Conservation (phyloP, 83 land plant species). For the Diphasiastrum complanatum region DNA sequence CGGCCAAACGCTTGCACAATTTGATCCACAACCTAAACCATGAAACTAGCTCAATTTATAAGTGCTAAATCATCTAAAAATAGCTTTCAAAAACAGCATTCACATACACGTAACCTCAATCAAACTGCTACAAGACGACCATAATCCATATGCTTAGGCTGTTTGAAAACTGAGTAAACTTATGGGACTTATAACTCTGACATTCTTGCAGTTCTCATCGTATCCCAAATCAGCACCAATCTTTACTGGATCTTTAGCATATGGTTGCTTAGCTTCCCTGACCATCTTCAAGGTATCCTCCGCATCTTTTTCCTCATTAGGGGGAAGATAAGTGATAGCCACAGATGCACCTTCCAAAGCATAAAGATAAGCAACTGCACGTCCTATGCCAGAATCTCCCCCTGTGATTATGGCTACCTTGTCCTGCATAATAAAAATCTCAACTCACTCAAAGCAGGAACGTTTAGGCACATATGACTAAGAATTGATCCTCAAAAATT, state of each 20-base stretch:
- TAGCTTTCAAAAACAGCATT: no score
- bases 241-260: conserved; percentile 63
- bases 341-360: conserved; percentile 77
- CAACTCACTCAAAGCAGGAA: neutral
- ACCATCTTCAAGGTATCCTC: conserved; percentile 54
- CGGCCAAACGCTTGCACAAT: conserved; percentile 57
- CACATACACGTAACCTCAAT: no score
- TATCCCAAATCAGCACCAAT: conserved; percentile 58
- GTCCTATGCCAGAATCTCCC: conserved; percentile 86
- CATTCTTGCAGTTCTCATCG: conserved; percentile 84
- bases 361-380: conserved; percentile 61
- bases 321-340: conserved; percentile 75
- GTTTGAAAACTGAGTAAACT: no score
- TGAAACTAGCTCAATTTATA: no score
- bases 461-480: neutral
- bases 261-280: conserved; percentile 30
- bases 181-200: conserved; percentile 1
- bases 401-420: conserved; percentile 83
- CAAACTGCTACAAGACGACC: no score
- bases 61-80: no score
- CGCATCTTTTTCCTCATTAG: conserved; percentile 65
- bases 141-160: no score
- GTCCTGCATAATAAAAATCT: conserved; percentile 29
- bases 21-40: conserved; percentile 47
- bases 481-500: no score